Conservation (phyloP, 2,329 filamentous ascomycete species). For the Leptographium galeiforme region DNA sequence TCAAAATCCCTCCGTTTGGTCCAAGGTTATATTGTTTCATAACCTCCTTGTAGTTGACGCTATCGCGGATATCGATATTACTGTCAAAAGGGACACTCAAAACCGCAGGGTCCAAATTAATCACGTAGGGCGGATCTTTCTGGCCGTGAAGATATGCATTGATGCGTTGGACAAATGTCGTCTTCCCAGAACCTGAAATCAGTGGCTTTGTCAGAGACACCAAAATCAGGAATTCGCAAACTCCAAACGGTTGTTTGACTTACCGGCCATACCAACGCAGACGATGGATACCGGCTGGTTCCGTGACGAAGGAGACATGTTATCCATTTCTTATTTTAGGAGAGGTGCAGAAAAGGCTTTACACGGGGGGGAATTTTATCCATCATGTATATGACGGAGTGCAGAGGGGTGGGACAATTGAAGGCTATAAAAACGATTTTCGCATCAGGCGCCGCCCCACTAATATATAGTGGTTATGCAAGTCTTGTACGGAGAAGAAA, state of each 20-base stretch:
- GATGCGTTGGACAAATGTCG: constrained; percentile 99
- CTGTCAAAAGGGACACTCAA: constrained; percentile 85
- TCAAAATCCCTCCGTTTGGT: constrained; percentile 92
- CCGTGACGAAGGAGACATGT: not conserved
- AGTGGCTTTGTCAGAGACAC: not conserved
- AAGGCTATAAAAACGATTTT: no score
- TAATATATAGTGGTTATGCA: no score
- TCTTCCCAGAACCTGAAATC: constrained; percentile 73
- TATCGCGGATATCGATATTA: constrained; percentile 98
- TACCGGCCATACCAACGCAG: constrained; percentile 93
- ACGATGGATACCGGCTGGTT: constrained; percentile 44
- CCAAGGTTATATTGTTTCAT: constrained; percentile 99
- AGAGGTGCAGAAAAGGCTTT: no score
- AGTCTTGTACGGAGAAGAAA: no score
- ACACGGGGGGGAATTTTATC: no score
- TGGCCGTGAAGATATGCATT: constrained; percentile 81
- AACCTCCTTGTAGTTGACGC: constrained; percentile 98
- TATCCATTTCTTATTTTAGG: no score
- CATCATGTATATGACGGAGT: no score
- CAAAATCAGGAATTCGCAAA: no score
- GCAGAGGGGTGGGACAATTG: no score
- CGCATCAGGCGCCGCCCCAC: no score
- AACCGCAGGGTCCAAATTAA: constrained; percentile 95
- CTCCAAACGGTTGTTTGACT: not conserved
- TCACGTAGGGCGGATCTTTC: constrained; percentile 75